Evolutionary conservation across 345 rosid species (phyloP).

Genomic region (Psidium guajava): DNA sequence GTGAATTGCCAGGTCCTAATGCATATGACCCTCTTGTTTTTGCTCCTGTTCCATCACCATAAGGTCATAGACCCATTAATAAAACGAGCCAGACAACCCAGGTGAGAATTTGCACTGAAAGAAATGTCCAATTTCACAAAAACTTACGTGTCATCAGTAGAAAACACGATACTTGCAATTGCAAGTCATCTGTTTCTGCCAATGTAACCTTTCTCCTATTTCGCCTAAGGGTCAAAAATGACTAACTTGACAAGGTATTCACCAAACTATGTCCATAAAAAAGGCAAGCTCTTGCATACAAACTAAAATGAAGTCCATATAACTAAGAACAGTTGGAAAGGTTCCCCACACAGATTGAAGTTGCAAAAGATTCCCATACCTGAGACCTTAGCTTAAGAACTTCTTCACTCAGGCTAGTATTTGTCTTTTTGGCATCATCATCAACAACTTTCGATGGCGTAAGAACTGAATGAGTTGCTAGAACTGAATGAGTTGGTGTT

Average conservation of each 20-base stretch:
- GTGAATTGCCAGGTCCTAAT: background rate
- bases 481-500: constrained; percentile 52
- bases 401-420: constrained; percentile 48
- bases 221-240: background rate
- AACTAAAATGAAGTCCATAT: background rate
- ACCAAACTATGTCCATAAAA: background rate
- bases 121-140: background rate
- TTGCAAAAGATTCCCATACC: constrained; percentile 18
- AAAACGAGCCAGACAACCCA: background rate
- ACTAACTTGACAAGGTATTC: background rate
- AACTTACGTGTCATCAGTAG: background rate
- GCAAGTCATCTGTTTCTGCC: background rate
- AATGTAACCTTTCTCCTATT: background rate
- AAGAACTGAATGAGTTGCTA: constrained; percentile 43
- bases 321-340: background rate
- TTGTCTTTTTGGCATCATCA: constrained; percentile 46
- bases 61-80: background rate
- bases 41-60: background rate
- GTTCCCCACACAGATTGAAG: background rate
- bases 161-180: background rate
- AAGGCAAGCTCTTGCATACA: background rate
- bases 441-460: constrained; percentile 37
- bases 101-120: background rate
- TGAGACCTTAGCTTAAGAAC: constrained; percentile 54
- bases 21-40: background rate